Conservation (phyloP, 768 basidiomycete genomes). For the Lactarius hatsudake region DNA sequence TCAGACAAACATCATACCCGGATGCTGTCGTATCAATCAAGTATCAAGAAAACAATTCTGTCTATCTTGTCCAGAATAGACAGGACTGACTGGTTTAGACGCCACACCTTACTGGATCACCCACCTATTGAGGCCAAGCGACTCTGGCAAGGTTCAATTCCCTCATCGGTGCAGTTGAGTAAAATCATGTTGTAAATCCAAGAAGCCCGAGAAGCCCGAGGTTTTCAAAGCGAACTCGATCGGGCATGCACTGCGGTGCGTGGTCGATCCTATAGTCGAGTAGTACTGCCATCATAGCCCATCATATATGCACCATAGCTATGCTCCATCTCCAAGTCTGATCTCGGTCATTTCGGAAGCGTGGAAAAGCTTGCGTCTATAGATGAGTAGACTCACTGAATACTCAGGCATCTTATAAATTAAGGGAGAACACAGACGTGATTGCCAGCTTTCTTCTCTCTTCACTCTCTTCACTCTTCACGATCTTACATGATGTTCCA, state of each 20-base stretch:
- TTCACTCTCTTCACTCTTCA: neutral
- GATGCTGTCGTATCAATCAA: neutral
- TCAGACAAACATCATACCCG: neutral
- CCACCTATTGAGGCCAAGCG: neutral
- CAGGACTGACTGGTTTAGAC: too few relatives aligned
- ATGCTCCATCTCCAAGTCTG: neutral
- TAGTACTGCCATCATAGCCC: neutral
- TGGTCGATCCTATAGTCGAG: too few relatives aligned
- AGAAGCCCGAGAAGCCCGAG: neutral
- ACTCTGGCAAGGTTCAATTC: neutral
- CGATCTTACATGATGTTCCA: conserved; percentile 4
- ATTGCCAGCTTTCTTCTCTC: neutral
- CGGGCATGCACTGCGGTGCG: too few relatives aligned
- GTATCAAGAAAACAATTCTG: too few relatives aligned
- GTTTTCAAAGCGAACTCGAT: neutral
- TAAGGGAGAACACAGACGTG: neutral
- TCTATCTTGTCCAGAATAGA: too few relatives aligned
- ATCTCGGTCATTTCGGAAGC: neutral
- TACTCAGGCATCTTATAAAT: neutral
- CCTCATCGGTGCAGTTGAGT: too few relatives aligned
- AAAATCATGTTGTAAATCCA: neutral
- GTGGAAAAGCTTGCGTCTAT: neutral
- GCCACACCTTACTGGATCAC: neutral
- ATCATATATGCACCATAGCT: neutral
- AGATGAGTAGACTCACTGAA: neutral